A percentile compares a stretch with the other conserved stretches of the same genome.
These are phyloP conservation scores for Lentinula novae-zelandiae DNA, from an alignment of 1,284 basidiomycete genomes.

Conservation along the genomic window DNA sequence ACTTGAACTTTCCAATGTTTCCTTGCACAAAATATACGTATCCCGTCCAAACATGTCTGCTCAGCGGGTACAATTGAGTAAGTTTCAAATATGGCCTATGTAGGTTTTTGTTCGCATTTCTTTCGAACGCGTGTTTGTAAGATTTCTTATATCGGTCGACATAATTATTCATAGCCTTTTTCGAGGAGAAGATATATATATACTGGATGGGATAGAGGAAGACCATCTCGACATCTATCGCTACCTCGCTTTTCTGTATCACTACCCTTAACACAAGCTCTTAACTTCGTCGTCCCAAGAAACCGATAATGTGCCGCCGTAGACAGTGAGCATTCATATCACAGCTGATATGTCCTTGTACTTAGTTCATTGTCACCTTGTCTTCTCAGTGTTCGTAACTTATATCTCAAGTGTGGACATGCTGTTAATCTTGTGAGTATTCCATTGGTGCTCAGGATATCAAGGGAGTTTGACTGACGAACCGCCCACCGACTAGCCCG, in stretches of 20 bases:
- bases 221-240: neutral
- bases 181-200: neutral
- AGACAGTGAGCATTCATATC: slow-evolving; percentile 29
- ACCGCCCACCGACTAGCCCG: slow-evolving; percentile 22
- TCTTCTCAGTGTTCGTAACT: slow-evolving; percentile 34
- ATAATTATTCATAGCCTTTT: neutral
- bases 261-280: neutral
- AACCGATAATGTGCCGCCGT: slow-evolving; percentile 30
- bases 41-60: no score
- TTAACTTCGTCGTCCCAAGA: neutral
- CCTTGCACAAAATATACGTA: no score
- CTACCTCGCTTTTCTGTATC: neutral
- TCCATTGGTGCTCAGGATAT: neutral
- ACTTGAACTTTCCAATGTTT: neutral
- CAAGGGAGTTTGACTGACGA: slow-evolving; percentile 3
- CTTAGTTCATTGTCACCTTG: neutral
- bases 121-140: neutral
- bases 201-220: neutral
- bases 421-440: slow-evolving; percentile 33
- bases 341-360: neutral
- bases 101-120: no score
- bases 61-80: no score
- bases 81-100: no score
- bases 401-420: slow-evolving; percentile 37
- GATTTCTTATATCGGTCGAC: neutral